These are phyloP conservation scores for Kurtzmaniella fragi DNA, from an alignment of 805 yeast species.

Conservation along the genomic window DNA sequence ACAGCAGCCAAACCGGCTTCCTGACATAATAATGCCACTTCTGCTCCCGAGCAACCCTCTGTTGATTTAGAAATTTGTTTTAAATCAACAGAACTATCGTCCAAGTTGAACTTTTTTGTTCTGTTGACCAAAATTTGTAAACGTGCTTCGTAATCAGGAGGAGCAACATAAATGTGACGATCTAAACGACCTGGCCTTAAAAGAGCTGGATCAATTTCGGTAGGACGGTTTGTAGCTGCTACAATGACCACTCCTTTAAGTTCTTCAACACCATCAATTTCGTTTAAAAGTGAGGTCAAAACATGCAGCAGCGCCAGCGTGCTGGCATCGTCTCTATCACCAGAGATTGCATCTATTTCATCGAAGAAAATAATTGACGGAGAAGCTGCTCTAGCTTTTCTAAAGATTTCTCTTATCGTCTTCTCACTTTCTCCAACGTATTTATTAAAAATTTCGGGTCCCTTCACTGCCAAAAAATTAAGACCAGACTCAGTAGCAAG, in stretches of 20 bases:
- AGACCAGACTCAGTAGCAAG: slow-evolving; percentile 93
- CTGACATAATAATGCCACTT: slow-evolving; percentile 84
- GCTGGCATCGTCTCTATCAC: slow-evolving; percentile 60
- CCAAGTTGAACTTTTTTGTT: slow-evolving; percentile 58
- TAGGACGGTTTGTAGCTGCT: slow-evolving; percentile 96
- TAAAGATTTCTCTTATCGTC: slow-evolving; percentile 87
- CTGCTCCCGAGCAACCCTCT: slow-evolving; percentile 96
- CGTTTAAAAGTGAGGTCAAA: slow-evolving; percentile 84
- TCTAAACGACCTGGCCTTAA: slow-evolving; percentile 95
- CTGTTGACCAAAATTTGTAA: slow-evolving; percentile 70
- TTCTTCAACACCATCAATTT: slow-evolving; percentile 96
- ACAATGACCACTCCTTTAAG: slow-evolving; percentile 88
- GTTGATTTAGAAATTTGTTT: slow-evolving; percentile 55
- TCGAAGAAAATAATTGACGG: slow-evolving; percentile 94
- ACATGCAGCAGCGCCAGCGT: slow-evolving; percentile 80
- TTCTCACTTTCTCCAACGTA: slow-evolving; percentile 95
- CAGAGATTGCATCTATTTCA: slow-evolving; percentile 91
- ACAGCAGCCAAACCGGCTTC: slow-evolving; percentile 96
- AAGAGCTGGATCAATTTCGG: slow-evolving; percentile 86
- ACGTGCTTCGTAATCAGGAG: slow-evolving; percentile 83
- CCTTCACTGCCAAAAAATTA: slow-evolving; percentile 91
- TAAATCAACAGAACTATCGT: slow-evolving; percentile 22
- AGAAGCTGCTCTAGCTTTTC: slow-evolving; percentile 90
- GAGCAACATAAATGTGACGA: slow-evolving; percentile 86
- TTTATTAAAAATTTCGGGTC: slow-evolving; percentile 93